Conservation (phyloP, 2,329 filamentous ascomycete genomes). For the Mollisiaceae sp. region DNA sequence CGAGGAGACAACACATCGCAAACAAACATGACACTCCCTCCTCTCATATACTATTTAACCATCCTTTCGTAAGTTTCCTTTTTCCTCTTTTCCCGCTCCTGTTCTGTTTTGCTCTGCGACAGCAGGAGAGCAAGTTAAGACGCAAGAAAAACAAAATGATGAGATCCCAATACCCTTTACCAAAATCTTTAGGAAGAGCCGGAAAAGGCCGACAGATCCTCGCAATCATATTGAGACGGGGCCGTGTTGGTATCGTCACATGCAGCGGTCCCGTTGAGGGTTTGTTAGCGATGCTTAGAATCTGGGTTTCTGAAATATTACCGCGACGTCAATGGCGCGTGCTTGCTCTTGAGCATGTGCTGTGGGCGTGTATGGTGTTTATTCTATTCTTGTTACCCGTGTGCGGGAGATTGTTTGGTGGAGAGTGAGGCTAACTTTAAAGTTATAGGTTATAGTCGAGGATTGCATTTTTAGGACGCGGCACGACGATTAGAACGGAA, state of each 20-base stretch:
- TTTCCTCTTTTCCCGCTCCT: background rate
- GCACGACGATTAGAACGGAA: background rate
- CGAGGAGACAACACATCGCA: background rate
- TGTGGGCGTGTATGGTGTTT: background rate
- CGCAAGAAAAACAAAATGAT: slow-evolving; percentile 34
- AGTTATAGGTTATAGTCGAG: background rate
- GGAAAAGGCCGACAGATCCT: slow-evolving; percentile 36
- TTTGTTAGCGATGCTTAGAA: slow-evolving; percentile 41
- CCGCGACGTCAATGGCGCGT: background rate
- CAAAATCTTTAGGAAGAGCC: slow-evolving; percentile 43
- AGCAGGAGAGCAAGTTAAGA: slow-evolving; percentile 4
- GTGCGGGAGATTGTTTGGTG: background rate
- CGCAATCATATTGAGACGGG: background rate
- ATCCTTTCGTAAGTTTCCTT: slow-evolving; percentile 1
- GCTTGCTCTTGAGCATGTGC: background rate
- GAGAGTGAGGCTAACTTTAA: background rate
- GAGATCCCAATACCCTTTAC: slow-evolving; percentile 38
- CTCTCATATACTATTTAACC: background rate
- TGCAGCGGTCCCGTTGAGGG: slow-evolving; percentile 34
- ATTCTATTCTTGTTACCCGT: background rate
- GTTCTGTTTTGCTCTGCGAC: background rate
- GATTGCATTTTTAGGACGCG: background rate
- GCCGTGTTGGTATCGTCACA: slow-evolving; percentile 39
- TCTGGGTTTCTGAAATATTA: slow-evolving; percentile 33
- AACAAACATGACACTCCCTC: background rate